These are phyloP conservation scores for Pleurostoma richardsiae DNA, from an alignment of 2,329 filamentous ascomycete species.

Conservation along the genomic window DNA sequence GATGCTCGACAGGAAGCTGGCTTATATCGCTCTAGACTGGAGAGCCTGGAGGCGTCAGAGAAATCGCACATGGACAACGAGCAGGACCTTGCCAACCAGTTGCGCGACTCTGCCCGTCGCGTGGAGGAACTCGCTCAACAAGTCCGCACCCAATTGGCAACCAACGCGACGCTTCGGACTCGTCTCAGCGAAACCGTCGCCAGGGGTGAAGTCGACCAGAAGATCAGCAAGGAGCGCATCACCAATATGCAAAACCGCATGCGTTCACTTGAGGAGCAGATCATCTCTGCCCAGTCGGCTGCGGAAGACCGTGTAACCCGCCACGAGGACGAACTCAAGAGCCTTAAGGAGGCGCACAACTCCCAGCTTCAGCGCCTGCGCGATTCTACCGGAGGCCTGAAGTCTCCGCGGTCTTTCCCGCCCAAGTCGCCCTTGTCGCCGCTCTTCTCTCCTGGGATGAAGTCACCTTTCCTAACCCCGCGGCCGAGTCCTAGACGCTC, in stretches of 20 bases:
- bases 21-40: constrained; percentile 57
- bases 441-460: constrained; percentile 5
- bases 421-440: constrained; percentile 59
- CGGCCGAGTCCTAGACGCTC: constrained; percentile 2
- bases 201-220: constrained; percentile 80
- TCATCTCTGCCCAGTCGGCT: constrained; percentile 76
- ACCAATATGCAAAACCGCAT: constrained; percentile 78
- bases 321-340: constrained; percentile 80
- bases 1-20: constrained; percentile 62
- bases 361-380: constrained; percentile 72
- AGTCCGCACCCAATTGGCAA: constrained; percentile 74
- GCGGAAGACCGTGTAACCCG: constrained; percentile 79
- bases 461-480: neutral
- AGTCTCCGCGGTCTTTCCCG: constrained; percentile 44
- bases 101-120: constrained; percentile 67
- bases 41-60: constrained; percentile 51
- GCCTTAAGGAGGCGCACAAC: constrained; percentile 72
- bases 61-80: constrained; percentile 54
- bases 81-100: constrained; percentile 60
- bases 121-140: constrained; percentile 76
- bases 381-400: constrained; percentile 31
- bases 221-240: constrained; percentile 74
- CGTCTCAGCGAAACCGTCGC: constrained; percentile 75
- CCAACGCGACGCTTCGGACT: constrained; percentile 68
- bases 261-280: constrained; percentile 75